These are phyloP conservation scores for Angomonas deanei DNA, from an alignment of 208 protist genomes.

Conservation along the genomic window DNA sequence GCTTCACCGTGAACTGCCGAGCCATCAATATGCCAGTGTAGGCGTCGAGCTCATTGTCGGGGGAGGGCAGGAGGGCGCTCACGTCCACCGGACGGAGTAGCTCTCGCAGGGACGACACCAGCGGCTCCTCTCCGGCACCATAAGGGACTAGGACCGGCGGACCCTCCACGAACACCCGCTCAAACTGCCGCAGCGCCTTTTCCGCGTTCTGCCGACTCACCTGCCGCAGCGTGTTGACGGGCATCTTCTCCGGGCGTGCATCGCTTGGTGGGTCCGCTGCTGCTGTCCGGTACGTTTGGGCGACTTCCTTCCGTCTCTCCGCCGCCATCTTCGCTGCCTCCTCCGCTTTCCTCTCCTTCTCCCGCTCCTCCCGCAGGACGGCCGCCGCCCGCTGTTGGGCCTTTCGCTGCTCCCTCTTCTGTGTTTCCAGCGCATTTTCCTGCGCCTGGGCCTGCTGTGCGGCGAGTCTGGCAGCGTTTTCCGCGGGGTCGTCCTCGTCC, in stretches of 20 bases:
- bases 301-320: constrained; percentile 1
- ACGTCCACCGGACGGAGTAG: not conserved
- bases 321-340: not conserved
- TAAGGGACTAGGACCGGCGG: constrained; percentile 13
- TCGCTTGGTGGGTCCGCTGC: not conserved
- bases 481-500: not conserved
- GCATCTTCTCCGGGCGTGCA: not conserved
- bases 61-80: not conserved
- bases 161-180: constrained; percentile 15
- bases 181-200: constrained; percentile 12
- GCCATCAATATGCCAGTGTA: constrained; percentile 1
- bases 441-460: not conserved
- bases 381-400: constrained; percentile 12
- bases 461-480: not conserved
- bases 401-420: not conserved
- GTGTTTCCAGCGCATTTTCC: not conserved
- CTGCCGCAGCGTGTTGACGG: constrained; percentile 8
- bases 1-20: not conserved
- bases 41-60: not conserved
- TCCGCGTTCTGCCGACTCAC: constrained; percentile 1
- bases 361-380: constrained; percentile 4
- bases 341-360: not conserved
- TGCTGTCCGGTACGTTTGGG: not conserved
- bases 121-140: not conserved
- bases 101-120: not conserved